Conservation (phyloP, 2,329 filamentous ascomycete species). For the Monosporascus sp. region DNA sequence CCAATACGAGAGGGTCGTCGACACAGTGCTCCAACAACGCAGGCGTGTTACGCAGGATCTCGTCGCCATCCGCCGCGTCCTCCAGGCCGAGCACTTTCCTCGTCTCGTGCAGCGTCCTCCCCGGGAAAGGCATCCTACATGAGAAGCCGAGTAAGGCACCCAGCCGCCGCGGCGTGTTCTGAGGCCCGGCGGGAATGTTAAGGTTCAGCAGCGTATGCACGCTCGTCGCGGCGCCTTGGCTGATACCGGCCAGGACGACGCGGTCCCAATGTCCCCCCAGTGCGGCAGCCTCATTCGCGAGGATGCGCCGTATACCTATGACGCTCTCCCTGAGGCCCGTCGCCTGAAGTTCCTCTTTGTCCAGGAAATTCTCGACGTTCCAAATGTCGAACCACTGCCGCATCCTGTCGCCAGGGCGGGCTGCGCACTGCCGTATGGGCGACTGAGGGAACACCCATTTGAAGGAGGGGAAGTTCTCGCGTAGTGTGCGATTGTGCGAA, state of each 20-base stretch:
- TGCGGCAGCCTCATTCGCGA: constrained; percentile 27
- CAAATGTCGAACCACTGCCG: constrained; percentile 49
- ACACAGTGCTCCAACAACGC: constrained; percentile 41
- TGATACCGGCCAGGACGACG: constrained; percentile 40
- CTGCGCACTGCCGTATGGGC: constrained; percentile 23
- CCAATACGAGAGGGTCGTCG: constrained; percentile 36
- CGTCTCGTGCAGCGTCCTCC: constrained; percentile 13
- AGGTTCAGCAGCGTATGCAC: constrained; percentile 18
- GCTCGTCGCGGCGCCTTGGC: constrained; percentile 37
- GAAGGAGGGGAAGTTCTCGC: constrained; percentile 36
- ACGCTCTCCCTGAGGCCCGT: constrained; percentile 36
- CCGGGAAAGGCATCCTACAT: constrained; percentile 18
- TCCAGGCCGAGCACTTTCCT: constrained; percentile 25
- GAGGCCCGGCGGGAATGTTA: neutral
- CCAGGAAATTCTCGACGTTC: constrained; percentile 31
- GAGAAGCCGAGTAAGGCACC: constrained; percentile 20
- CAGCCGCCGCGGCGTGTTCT: constrained; percentile 5
- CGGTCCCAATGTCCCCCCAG: constrained; percentile 30
- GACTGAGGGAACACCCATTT: constrained; percentile 45
- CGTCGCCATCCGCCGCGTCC: constrained; percentile 14
- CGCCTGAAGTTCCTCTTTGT: constrained; percentile 36
- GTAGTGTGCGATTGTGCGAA: constrained; percentile 28
- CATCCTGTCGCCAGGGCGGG: constrained; percentile 14
- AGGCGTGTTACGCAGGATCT: constrained; percentile 34
- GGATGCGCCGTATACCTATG: constrained; percentile 21